Evolutionary conservation across 257 asterid species (phyloP).

Genomic region (Solanum piurae): DNA sequence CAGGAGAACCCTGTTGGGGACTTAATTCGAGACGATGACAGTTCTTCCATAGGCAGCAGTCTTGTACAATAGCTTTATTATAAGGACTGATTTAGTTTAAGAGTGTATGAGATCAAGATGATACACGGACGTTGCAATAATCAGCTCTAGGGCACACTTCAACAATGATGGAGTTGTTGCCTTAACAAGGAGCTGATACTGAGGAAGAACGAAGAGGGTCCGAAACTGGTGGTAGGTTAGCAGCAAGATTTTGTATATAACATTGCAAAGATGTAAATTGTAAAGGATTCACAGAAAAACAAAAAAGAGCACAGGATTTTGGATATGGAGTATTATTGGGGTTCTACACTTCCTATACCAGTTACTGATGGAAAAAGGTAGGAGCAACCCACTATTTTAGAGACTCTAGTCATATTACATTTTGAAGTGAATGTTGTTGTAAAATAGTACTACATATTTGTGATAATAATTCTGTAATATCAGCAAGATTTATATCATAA

Average conservation of each 20-base stretch:
- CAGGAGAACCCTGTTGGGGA: slow-evolving; percentile 53
- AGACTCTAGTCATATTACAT: background rate
- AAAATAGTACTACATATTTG: background rate
- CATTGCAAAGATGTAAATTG: background rate
- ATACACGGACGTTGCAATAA: background rate
- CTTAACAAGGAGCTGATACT: background rate
- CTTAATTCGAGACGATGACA: slow-evolving; percentile 41
- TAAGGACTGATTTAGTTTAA: background rate
- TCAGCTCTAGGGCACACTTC: background rate
- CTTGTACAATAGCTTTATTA: slow-evolving; percentile 3
- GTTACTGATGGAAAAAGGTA: background rate
- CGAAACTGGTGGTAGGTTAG: background rate
- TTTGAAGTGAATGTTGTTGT: background rate
- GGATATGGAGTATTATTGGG: background rate
- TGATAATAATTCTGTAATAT: background rate
- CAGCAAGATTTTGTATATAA: background rate
- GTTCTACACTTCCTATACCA: background rate
- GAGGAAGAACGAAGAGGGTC: background rate
- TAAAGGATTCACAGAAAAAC: background rate
- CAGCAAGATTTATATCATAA: background rate
- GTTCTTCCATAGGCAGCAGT: slow-evolving; percentile 11
- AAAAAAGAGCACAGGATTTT: background rate
- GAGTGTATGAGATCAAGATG: background rate
- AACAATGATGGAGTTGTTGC: background rate
- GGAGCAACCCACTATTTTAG: background rate